Conservation (phyloP, 306 rosid species). For the Dryas alaskensis region DNA sequence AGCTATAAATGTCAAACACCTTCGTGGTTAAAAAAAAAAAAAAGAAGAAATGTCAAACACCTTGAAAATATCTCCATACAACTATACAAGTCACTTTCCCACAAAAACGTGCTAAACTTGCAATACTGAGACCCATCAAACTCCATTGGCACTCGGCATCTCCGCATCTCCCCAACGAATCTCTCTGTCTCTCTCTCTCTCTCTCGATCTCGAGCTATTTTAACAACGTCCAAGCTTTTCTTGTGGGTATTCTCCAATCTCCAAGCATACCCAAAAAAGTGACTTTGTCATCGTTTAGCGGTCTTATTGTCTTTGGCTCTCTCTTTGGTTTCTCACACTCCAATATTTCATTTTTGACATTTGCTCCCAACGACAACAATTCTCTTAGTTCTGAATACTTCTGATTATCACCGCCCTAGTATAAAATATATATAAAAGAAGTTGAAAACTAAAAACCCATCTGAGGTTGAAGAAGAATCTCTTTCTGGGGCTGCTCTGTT, state of each 20-base stretch:
- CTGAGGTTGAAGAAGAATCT: constrained; percentile 20
- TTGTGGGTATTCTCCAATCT: neutral
- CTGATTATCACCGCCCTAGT: constrained; percentile 15
- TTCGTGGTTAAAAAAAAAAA: no score
- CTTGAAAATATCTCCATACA: neutral
- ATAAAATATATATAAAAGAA: neutral
- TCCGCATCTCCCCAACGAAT: constrained; percentile 29
- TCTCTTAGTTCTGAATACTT: neutral
- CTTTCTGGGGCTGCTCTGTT: constrained; percentile 21
- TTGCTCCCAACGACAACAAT: neutral
- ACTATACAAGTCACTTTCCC: neutral
- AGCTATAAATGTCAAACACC: neutral
- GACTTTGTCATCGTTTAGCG: neutral
- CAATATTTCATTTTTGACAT: neutral
- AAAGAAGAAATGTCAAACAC: neutral
- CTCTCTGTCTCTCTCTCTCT: neutral
- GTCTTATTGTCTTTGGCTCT: neutral
- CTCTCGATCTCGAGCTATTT: neutral
- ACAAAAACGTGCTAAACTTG: neutral
- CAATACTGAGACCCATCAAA: no score
- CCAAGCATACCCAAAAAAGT: neutral
- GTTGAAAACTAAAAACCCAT: neutral
- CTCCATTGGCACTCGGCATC: constrained; percentile 32
- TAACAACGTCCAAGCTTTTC: neutral
- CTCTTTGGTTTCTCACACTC: neutral